Conservation (phyloP, 371 early-diverging fungal genomes). For the Mortierella sp. region DNA sequence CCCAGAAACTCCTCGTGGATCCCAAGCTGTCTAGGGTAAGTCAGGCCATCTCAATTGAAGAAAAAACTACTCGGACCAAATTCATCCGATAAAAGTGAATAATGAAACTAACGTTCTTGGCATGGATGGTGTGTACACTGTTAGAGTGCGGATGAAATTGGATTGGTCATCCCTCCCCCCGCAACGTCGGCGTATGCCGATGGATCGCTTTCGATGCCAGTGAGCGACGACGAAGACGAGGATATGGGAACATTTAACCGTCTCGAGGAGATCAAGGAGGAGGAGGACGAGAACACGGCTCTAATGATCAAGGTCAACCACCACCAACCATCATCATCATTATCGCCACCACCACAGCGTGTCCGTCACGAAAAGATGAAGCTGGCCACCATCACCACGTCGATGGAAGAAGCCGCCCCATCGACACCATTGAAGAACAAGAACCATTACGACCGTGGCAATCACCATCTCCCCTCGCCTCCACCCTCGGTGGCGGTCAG, state of each 20-base stretch:
- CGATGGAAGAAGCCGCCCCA: slow-evolving; percentile 19
- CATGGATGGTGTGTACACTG: not conserved
- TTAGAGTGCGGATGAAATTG: slow-evolving; percentile 35
- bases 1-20: slow-evolving; percentile 41
- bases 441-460: not conserved
- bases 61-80: too few species aligned
- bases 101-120: too few species aligned
- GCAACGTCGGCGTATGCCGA: slow-evolving; percentile 48
- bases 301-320: not conserved
- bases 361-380: slow-evolving; percentile 43
- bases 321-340: slow-evolving; percentile 6
- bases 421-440: not conserved
- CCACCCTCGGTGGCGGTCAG: slow-evolving; percentile 40
- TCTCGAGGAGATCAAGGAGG: slow-evolving; percentile 51
- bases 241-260: slow-evolving; percentile 19
- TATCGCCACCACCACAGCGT: slow-evolving; percentile 15
- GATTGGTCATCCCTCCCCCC: slow-evolving; percentile 40
- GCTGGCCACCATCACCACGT: slow-evolving; percentile 34
- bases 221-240: slow-evolving; percentile 49
- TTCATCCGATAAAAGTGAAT: not conserved
- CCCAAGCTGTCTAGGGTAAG: slow-evolving; percentile 48
- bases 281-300: slow-evolving; percentile 18
- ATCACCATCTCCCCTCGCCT: slow-evolving; percentile 35
- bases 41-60: too few species aligned
- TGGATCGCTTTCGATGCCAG: slow-evolving; percentile 53